phyloP scores from a whole-genome alignment of 1,139 yeast genomes.

The Torulaspora globosa region DNA sequence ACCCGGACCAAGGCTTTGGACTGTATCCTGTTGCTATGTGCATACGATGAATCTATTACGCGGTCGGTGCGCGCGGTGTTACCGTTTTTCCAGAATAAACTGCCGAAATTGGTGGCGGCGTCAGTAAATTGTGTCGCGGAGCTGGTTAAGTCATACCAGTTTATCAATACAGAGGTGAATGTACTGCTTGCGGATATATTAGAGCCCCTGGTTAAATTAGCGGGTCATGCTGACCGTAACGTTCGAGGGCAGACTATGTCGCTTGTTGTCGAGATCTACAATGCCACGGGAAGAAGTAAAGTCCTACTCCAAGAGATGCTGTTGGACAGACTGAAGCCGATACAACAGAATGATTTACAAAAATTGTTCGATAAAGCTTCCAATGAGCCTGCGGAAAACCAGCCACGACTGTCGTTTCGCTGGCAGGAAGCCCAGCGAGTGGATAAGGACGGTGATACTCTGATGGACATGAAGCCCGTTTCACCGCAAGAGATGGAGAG shows the following conservation, averaged over 20 bases:
- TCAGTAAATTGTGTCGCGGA: slow-evolving; percentile 53
- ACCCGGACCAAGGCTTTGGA: slow-evolving; percentile 67
- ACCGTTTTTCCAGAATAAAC: slow-evolving; percentile 56
- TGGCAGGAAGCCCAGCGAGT: slow-evolving; percentile 42
- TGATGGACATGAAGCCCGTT: slow-evolving; percentile 39
- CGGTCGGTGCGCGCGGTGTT: slow-evolving; percentile 59
- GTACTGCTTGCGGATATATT: slow-evolving; percentile 46
- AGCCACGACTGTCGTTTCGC: slow-evolving; percentile 25
- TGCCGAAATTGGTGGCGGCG: slow-evolving; percentile 79
- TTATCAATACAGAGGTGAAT: slow-evolving; percentile 59
- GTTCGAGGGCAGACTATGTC: slow-evolving; percentile 78
- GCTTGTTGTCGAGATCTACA: slow-evolving; percentile 65
- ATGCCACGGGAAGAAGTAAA: slow-evolving; percentile 65
- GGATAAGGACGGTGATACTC: slow-evolving; percentile 42
- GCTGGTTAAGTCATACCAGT: slow-evolving; percentile 66
- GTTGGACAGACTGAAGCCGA: slow-evolving; percentile 76
- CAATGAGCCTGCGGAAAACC: not conserved
- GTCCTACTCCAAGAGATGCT: slow-evolving; percentile 49
- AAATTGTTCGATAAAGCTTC: slow-evolving; percentile 56
- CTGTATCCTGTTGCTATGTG: slow-evolving; percentile 58
- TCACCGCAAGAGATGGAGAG: not conserved
- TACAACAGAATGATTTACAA: slow-evolving; percentile 82
- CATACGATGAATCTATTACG: slow-evolving; percentile 60
- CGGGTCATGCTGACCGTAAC: slow-evolving; percentile 81
- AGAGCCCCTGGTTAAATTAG: slow-evolving; percentile 55